Conservation (phyloP, 352 stramenopile species). For the Globisporangium nodosum region DNA sequence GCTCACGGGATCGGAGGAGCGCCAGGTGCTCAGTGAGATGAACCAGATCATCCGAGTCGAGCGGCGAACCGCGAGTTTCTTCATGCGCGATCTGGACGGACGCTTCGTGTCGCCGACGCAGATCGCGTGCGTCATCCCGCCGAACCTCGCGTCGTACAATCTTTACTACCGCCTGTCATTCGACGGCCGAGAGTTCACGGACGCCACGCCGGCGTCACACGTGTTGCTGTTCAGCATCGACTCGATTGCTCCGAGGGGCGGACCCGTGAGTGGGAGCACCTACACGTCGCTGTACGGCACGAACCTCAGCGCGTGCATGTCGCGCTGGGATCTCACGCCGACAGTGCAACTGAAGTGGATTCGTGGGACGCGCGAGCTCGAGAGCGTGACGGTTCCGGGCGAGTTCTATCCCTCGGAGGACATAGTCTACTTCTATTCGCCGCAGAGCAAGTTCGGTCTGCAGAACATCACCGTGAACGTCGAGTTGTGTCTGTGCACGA, state of each 20-base stretch:
- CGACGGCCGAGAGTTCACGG: constrained; percentile 42
- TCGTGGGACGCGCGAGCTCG: constrained; percentile 47
- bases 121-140: constrained; percentile 35
- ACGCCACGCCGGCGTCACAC: constrained; percentile 22
- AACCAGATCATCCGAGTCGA: constrained; percentile 27
- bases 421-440: constrained; percentile 68
- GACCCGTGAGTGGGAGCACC: constrained; percentile 64
- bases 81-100: constrained; percentile 37
- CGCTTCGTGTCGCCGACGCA: constrained; percentile 31
- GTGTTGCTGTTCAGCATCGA: constrained; percentile 55
- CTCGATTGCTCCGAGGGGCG: constrained; percentile 41
- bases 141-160: constrained; percentile 49
- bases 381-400: constrained; percentile 42
- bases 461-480: constrained; percentile 57
- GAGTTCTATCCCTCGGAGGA: constrained; percentile 64
- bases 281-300: constrained; percentile 56
- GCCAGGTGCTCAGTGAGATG: constrained; percentile 21
- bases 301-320: constrained; percentile 53
- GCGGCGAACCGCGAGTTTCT: constrained; percentile 25
- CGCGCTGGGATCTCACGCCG: constrained; percentile 15
- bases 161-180: constrained; percentile 65
- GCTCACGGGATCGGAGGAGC: constrained; percentile 25
- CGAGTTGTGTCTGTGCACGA: constrained; percentile 33
- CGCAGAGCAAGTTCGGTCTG: constrained; percentile 69
- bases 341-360: constrained; percentile 55